phyloP scores from a whole-genome alignment of 2,329 filamentous ascomycete species.

The Scortechinia acanthostroma region DNA sequence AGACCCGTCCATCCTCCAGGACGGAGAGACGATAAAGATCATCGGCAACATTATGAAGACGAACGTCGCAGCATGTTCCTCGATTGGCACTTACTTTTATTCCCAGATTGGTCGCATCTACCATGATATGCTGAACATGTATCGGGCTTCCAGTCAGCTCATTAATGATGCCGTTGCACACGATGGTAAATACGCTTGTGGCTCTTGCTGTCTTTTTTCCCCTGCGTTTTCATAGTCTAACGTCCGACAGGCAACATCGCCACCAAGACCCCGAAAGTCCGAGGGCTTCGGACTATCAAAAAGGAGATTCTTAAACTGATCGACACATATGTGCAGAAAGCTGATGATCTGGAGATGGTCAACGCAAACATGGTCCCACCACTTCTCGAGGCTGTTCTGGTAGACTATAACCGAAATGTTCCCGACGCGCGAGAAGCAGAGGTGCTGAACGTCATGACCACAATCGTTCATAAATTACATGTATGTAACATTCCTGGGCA shows the following conservation, averaged over 20 bases:
- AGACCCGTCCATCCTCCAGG: conserved; percentile 80
- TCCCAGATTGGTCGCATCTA: conserved; percentile 97
- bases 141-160: conserved; percentile 88
- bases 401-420: conserved; percentile 96
- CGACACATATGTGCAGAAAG: conserved; percentile 95
- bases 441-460: conserved; percentile 94
- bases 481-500: conserved; percentile 44
- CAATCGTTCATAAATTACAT: conserved; percentile 91
- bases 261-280: conserved; percentile 94
- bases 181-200: conserved; percentile 58
- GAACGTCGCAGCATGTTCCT: conserved; percentile 95
- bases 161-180: conserved; percentile 87
- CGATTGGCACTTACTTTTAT: conserved; percentile 94
- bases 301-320: conserved; percentile 98
- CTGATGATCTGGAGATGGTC: conserved; percentile 89
- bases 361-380: conserved; percentile 92
- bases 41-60: conserved; percentile 99
- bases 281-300: conserved; percentile 93
- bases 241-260: conserved; percentile 44
- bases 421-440: conserved; percentile 92
- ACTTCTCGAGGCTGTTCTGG: conserved; percentile 82
- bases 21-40: conserved; percentile 92
- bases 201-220: too few species aligned
- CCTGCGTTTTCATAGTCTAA: neutral
- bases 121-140: conserved; percentile 98